phyloP scores from a whole-genome alignment of 2,329 filamentous ascomycete genomes.

The Beauveria asiatica region DNA sequence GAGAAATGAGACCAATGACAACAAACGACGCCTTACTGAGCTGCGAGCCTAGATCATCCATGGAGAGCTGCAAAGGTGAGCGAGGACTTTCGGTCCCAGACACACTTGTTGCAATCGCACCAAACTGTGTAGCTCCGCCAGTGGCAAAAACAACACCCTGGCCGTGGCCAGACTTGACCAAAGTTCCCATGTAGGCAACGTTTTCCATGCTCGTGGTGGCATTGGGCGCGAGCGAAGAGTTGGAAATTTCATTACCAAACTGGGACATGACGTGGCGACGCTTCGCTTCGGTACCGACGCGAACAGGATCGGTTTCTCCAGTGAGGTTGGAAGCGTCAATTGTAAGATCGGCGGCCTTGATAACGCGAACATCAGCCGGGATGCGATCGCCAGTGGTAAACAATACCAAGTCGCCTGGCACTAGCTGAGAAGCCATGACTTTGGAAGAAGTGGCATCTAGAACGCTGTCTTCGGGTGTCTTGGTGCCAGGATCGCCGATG shows the following conservation, averaged over 20 bases:
- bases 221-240: neutral
- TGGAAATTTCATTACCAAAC: neutral
- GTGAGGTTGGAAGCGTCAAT: conserved; percentile 97
- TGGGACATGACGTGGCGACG: conserved; percentile 19
- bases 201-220: conserved; percentile 57
- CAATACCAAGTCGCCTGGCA: conserved; percentile 84
- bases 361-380: conserved; percentile 91
- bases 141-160: conserved; percentile 97
- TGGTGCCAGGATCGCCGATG: conserved; percentile 33
- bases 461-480: conserved; percentile 52
- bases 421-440: conserved; percentile 77
- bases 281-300: conserved; percentile 59
- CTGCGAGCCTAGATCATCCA: conserved; percentile 95
- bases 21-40: conserved; percentile 94
- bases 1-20: conserved; percentile 85
- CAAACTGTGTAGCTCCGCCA: conserved; percentile 88
- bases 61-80: conserved; percentile 87
- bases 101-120: conserved; percentile 87
- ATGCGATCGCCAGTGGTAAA: conserved; percentile 96
- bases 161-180: conserved; percentile 90
- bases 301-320: conserved; percentile 89
- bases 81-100: conserved; percentile 92
- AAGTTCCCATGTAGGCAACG: conserved; percentile 95
- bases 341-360: conserved; percentile 76
- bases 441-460: conserved; percentile 71